A percentile compares a stretch with the other conserved stretches of the same genome.
These are phyloP conservation scores for Chlamydomonas sp. DNA, from an alignment of 139 green algal species.

Conservation along the genomic window DNA sequence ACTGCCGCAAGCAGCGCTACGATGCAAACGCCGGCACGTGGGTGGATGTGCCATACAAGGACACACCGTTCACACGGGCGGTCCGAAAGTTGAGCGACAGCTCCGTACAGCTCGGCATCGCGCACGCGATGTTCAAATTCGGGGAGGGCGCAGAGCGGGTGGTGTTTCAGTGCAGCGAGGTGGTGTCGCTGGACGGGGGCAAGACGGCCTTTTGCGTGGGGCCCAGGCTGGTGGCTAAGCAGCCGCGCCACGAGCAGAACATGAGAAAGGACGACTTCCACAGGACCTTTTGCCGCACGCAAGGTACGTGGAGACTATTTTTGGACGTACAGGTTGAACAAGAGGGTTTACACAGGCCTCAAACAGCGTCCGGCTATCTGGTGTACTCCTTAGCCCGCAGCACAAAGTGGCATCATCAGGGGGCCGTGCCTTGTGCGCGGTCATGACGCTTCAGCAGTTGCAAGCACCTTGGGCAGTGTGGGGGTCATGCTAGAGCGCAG, in stretches of 20 bases:
- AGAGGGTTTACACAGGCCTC: not conserved
- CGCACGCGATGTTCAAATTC: slow-evolving; percentile 24
- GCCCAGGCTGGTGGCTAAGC: slow-evolving; percentile 50
- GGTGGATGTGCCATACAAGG: not conserved
- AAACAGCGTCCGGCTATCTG: too few relatives aligned
- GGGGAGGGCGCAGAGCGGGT: slow-evolving; percentile 45
- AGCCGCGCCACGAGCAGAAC: slow-evolving; percentile 28
- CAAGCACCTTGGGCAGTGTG: too few relatives aligned
- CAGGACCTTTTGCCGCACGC: slow-evolving; percentile 42
- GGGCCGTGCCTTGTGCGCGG: too few relatives aligned
- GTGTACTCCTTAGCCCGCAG: too few relatives aligned
- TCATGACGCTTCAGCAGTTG: too few relatives aligned
- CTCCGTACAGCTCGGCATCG: slow-evolving; percentile 9
- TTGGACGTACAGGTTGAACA: not conserved
- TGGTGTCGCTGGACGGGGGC: slow-evolving; percentile 34
- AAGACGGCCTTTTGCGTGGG: slow-evolving; percentile 9
- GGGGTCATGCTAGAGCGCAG: too few relatives aligned
- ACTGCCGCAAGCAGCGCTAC: slow-evolving; percentile 16
- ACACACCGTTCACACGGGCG: too few relatives aligned
- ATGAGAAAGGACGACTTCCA: slow-evolving; percentile 21
- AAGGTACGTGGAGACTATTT: not conserved
- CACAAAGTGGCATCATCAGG: too few relatives aligned
- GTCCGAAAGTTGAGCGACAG: not conserved
- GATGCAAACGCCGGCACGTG: not conserved
- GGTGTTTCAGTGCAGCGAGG: slow-evolving; percentile 48